phyloP scores from a whole-genome alignment of 768 basidiomycete genomes.

The Mycena alexandri region DNA sequence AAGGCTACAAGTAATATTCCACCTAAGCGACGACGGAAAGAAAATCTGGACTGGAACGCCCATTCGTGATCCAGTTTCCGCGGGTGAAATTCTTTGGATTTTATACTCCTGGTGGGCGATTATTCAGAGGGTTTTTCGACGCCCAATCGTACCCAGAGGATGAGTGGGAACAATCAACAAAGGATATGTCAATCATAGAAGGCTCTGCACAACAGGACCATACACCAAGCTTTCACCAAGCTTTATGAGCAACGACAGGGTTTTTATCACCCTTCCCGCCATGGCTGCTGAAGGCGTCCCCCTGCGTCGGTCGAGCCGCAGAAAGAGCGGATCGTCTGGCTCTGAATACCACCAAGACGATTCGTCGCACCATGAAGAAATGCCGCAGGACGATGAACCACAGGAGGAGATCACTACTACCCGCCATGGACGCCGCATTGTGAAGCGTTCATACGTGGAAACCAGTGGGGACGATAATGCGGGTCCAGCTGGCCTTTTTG shows the following conservation, averaged over 20 bases:
- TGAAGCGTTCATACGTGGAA: slow-evolving; percentile 59
- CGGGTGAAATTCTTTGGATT: too few species aligned
- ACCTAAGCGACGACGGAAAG: too few species aligned
- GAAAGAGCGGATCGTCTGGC: slow-evolving; percentile 54
- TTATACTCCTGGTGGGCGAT: too few species aligned
- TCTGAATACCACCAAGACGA: slow-evolving; percentile 66
- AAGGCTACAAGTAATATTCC: too few species aligned
- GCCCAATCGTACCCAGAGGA: too few species aligned
- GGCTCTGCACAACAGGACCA: not conserved
- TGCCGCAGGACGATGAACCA: slow-evolving; percentile 48
- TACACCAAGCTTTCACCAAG: slow-evolving; percentile 7
- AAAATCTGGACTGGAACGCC: too few species aligned
- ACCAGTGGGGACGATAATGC: slow-evolving; percentile 59
- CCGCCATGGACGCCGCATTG: slow-evolving; percentile 56
- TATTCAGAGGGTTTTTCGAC: too few species aligned
- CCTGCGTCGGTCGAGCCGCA: slow-evolving; percentile 52
- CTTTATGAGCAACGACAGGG: slow-evolving; percentile 27
- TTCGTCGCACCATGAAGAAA: slow-evolving; percentile 53
- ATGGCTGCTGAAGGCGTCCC: slow-evolving; percentile 29
- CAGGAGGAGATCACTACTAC: slow-evolving; percentile 44
- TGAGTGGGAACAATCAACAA: slow-evolving; percentile 14
- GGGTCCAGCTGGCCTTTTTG: slow-evolving; percentile 46
- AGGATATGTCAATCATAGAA: not conserved
- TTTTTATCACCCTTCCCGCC: slow-evolving; percentile 20
- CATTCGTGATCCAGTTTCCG: too few species aligned